Conservation (phyloP, 1,284 basidiomycete genomes). For the Ceratobasidium sp. region DNA sequence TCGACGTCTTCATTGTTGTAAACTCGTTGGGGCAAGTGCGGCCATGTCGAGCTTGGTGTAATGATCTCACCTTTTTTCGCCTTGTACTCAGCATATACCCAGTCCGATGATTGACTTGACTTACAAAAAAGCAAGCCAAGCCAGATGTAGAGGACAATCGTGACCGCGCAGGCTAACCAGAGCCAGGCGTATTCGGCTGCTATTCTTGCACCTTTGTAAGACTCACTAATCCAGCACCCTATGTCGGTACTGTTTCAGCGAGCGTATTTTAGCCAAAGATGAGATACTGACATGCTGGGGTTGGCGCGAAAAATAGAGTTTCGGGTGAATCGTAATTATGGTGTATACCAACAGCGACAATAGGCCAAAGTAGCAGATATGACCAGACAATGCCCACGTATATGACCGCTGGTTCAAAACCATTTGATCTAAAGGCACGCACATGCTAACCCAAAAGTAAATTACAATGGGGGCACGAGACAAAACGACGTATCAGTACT, state of each 20-base stretch:
- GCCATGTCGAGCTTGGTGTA: neutral
- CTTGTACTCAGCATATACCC: neutral
- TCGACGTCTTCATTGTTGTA: neutral
- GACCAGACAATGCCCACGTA: slow-evolving; percentile 3
- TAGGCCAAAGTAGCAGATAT: slow-evolving; percentile 1
- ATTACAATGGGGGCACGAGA: neutral
- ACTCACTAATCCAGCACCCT: slow-evolving; percentile 11
- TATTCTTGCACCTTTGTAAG: slow-evolving; percentile 4
- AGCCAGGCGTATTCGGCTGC: slow-evolving; percentile 19
- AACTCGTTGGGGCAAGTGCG: neutral
- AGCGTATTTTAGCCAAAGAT: neutral
- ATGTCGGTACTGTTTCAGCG: neutral
- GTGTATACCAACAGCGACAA: neutral
- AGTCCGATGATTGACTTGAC: neutral
- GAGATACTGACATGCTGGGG: neutral
- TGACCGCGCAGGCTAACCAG: slow-evolving; percentile 5
- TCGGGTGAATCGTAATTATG: neutral
- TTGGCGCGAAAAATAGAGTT: neutral
- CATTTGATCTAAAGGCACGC: neutral
- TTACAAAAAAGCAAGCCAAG: neutral
- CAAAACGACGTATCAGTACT: neutral
- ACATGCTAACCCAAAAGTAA: neutral
- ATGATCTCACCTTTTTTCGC: neutral
- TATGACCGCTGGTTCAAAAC: neutral
- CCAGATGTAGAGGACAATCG: neutral